phyloP scores from a whole-genome alignment of 2,329 filamentous ascomycete species.

The Xylaria polymorpha region DNA sequence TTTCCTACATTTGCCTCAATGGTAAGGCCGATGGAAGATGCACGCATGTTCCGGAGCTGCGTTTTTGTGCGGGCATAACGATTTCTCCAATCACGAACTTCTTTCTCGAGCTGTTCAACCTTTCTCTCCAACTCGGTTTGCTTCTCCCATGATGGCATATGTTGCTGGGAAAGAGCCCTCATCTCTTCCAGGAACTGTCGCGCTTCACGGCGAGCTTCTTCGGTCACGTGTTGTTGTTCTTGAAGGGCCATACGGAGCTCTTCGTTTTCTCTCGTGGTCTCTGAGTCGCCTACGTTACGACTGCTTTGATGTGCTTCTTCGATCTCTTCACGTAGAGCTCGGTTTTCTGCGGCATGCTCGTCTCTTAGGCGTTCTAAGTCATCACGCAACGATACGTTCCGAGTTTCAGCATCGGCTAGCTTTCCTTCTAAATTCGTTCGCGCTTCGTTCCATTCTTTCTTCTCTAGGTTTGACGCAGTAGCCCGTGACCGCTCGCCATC shows the following conservation, averaged over 20 bases:
- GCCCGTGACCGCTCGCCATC: conserved; percentile 68
- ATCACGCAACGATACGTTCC: conserved; percentile 82
- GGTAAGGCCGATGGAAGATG: conserved; percentile 80
- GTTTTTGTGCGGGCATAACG: conserved; percentile 90
- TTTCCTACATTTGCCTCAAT: conserved; percentile 76
- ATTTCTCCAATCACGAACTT: conserved; percentile 89
- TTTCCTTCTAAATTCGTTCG: conserved; percentile 77
- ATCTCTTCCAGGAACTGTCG: conserved; percentile 88
- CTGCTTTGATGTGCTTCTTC: conserved; percentile 60
- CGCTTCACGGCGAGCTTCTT: conserved; percentile 87
- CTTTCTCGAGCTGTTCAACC: conserved; percentile 80
- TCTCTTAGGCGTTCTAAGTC: conserved; percentile 80
- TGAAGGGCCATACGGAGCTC: conserved; percentile 72
- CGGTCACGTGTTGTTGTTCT: conserved; percentile 84
- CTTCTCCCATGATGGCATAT: conserved; percentile 80
- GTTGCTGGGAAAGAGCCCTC: conserved; percentile 84
- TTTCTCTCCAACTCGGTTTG: conserved; percentile 82
- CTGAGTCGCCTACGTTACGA: conserved; percentile 57
- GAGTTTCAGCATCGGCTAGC: conserved; percentile 76
- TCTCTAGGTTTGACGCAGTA: conserved; percentile 68
- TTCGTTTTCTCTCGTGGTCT: conserved; percentile 75
- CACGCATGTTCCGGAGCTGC: conserved; percentile 82
- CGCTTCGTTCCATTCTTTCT: conserved; percentile 76
- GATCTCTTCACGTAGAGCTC: conserved; percentile 72
- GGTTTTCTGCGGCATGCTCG: conserved; percentile 73